A percentile compares a stretch with the other conserved stretches of the same genome.
Evolutionary conservation across 305 asterid species (phyloP).

Genomic region (Andrographis paniculata): DNA sequence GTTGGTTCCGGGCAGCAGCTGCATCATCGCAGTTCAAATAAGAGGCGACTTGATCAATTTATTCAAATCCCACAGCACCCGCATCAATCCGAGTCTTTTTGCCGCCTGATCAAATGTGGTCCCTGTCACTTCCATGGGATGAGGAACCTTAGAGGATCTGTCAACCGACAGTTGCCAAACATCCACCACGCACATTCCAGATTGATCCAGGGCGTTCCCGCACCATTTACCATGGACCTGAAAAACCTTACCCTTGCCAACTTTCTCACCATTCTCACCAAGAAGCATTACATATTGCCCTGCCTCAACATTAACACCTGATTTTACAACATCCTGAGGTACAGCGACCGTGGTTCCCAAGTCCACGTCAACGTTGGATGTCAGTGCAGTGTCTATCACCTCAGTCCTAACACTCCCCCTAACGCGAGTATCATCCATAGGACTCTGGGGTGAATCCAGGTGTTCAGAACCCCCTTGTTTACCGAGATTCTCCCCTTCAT

Average conservation of each 20-base stretch:
- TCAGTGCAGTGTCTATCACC: constrained; percentile 28
- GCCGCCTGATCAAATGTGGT: constrained; percentile 62
- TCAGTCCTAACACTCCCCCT: constrained; percentile 36
- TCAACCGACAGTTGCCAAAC: constrained; percentile 44
- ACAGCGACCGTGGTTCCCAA: constrained; percentile 27
- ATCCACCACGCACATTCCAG: constrained; percentile 64
- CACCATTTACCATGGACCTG: constrained; percentile 69
- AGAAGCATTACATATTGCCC: constrained; percentile 58
- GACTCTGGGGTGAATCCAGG: constrained; percentile 44
- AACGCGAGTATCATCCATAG: constrained; percentile 37
- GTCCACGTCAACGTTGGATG: constrained; percentile 29
- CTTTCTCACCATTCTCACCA: constrained; percentile 45
- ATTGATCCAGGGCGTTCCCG: constrained; percentile 51
- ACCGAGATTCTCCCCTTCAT: constrained; percentile 57
- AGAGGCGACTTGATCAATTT: constrained; percentile 41
- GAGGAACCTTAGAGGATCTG: constrained; percentile 40
- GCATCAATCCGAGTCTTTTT: constrained; percentile 46
- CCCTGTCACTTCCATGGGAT: constrained; percentile 59
- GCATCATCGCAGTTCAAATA: too few relatives aligned
- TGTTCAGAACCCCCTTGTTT: constrained; percentile 43
- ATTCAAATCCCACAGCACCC: constrained; percentile 66
- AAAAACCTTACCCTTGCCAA: constrained; percentile 62
- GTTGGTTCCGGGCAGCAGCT: too few relatives aligned
- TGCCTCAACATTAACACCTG: constrained; percentile 34
- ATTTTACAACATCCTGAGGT: constrained; percentile 16